phyloP scores from a whole-genome alignment of 768 basidiomycete genomes.

The Lyophyllum semitale region DNA sequence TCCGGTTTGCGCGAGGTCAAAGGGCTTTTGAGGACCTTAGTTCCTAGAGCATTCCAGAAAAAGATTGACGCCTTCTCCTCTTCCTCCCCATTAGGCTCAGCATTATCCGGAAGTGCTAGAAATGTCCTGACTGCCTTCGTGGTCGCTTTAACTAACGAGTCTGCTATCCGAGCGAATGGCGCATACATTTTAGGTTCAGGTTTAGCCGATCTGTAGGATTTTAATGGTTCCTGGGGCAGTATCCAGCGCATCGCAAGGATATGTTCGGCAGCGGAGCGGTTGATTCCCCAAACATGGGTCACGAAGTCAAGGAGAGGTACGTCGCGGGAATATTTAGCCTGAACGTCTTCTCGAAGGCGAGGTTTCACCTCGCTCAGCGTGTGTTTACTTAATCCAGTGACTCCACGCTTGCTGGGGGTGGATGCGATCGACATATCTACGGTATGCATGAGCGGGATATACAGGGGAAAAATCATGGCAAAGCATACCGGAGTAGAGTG shows the following conservation, averaged over 20 bases:
- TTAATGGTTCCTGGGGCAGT: background rate
- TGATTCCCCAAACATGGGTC: background rate
- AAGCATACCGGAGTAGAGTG: background rate
- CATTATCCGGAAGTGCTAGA: background rate
- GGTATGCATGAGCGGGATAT: background rate
- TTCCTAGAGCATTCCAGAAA: background rate
- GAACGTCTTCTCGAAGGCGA: background rate
- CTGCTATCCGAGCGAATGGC: background rate
- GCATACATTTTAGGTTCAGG: background rate
- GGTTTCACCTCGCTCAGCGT: background rate
- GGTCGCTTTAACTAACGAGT: background rate
- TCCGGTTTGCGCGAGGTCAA: background rate
- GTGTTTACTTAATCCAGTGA: background rate
- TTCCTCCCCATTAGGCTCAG: background rate
- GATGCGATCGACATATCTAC: background rate
- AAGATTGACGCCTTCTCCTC: background rate
- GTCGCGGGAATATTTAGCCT: background rate
- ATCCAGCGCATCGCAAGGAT: background rate
- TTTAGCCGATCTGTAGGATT: background rate
- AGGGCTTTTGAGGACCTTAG: background rate
- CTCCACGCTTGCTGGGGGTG: background rate
- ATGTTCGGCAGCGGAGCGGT: background rate
- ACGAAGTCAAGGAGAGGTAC: background rate
- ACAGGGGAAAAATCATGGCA: background rate
- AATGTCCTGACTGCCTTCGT: background rate